Percentiles rank a stretch among this genome's conserved stretches.
These are phyloP conservation scores for Suillus brevipes DNA, from an alignment of 768 basidiomycete species.

Conservation along the genomic window DNA sequence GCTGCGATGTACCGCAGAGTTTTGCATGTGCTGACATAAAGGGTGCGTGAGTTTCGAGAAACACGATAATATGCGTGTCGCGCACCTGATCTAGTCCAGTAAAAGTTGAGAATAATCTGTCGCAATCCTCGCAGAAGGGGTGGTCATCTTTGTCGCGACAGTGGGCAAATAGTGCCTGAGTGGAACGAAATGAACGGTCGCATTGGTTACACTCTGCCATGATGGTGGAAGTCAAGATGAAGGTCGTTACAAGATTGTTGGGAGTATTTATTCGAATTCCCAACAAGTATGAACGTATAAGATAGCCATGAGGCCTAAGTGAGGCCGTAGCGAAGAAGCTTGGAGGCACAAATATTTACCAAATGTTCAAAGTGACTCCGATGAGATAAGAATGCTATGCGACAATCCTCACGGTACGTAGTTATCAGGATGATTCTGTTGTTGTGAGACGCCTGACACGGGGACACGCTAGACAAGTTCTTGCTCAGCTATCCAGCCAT, in stretches of 20 bases:
- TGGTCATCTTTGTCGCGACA: conserved; percentile 20
- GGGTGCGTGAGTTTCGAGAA: neutral
- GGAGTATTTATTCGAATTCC: neutral
- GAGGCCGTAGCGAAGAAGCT: neutral
- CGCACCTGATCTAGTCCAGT: conserved; percentile 17
- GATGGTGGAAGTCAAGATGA: neutral
- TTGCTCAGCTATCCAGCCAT: neutral
- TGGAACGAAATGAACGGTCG: neutral
- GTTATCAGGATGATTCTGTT: neutral
- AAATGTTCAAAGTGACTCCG: neutral
- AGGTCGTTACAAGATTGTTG: neutral
- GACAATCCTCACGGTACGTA: neutral
- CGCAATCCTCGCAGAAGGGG: conserved; percentile 20
- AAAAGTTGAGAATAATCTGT: conserved; percentile 19
- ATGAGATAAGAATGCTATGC: neutral
- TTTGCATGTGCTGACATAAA: neutral
- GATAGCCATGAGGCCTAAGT: neutral
- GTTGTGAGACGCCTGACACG: neutral
- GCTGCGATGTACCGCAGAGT: neutral
- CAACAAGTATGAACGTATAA: neutral
- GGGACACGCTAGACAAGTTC: neutral
- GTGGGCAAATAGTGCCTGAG: conserved; percentile 21
- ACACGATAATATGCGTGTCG: no score
- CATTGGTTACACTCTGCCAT: conserved; percentile 4
- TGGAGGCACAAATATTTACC: neutral